Percentiles rank a stretch among this genome's conserved stretches.
phyloP scores from a whole-genome alignment of 495 filamentous ascomycete genomes.

The Pseudomonodictys pantanalensis region DNA sequence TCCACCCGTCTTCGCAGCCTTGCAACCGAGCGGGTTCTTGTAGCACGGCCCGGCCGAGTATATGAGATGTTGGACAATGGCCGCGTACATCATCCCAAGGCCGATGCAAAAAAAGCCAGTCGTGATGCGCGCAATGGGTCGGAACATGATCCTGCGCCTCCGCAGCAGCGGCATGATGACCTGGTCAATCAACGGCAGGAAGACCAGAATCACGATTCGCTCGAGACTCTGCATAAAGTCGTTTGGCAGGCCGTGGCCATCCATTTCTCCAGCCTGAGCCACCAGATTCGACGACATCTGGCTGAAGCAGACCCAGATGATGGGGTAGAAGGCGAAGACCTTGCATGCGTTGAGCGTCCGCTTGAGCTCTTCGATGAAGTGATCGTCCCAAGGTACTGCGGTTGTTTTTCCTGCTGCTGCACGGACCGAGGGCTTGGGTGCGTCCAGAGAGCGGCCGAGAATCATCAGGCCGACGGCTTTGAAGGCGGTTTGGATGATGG shows the following conservation, averaged over 20 bases:
- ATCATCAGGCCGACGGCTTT: constrained; percentile 59
- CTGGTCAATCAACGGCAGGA: constrained; percentile 68
- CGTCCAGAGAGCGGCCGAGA: constrained; percentile 45
- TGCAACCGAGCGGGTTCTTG: constrained; percentile 22
- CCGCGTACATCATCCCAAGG: constrained; percentile 62
- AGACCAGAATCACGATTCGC: constrained; percentile 67
- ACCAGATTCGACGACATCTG: constrained; percentile 51
- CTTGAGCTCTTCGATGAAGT: constrained; percentile 62
- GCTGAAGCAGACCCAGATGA: constrained; percentile 47
- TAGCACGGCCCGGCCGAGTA: constrained; percentile 58
- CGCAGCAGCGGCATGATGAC: constrained; percentile 66
- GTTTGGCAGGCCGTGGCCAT: constrained; percentile 60
- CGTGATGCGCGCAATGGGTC: constrained; percentile 71
- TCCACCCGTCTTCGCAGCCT: constrained; percentile 21
- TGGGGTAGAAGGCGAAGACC: constrained; percentile 59
- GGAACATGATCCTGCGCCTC: constrained; percentile 61
- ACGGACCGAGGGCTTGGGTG: constrained; percentile 60
- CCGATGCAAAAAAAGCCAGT: constrained; percentile 66
- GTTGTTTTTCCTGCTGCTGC: constrained; percentile 45
- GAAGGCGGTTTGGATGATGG: constrained; percentile 61
- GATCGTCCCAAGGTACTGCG: constrained; percentile 55
- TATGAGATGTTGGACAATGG: constrained; percentile 70
- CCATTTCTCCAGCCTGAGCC: constrained; percentile 55
- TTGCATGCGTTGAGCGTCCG: constrained; percentile 59
- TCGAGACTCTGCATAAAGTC: constrained; percentile 77